Evolutionary conservation across 768 basidiomycete species (phyloP), one percentile per base, ranked within the genome.

Genomic region (Lactifluus rugatus): DNA sequence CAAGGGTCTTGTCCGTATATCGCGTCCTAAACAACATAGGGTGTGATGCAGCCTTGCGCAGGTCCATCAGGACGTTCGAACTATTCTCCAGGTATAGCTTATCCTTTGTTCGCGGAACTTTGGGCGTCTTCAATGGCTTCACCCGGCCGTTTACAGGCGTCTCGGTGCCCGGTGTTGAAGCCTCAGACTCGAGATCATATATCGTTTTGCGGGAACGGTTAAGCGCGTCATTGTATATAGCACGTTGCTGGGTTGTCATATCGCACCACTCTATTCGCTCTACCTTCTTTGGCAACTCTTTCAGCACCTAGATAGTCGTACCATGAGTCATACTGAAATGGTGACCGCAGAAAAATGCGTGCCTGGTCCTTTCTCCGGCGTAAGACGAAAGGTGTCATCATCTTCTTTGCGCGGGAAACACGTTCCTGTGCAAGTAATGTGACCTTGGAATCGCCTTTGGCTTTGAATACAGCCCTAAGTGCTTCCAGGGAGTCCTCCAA

Each of bases 371-470:
- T 99, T 65, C 94, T 81, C 58, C 96, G 81, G n/a, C 96, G 87
- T 19, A 99, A 77, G 23, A 98, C 94, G 70, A 99, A 99, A 0
- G 96, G 96, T 7, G 93, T 96, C 89, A 99, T 93, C 93, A 99
- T 97, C 70, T 92, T 93, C 74, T 97, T 95, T 6, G 96, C 96
- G 61, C 94, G 76, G 19, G 90, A 92, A 23, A 97, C 89, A 50
- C 96, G 88, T 69, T 94, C 88, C 67, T 91, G 87, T 4, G 95
- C 90, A 25, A 98, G 84, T 23, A 97, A 71, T 26, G 89, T 87
- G 50, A 89, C 81, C 58, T 89, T 89, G 13, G 89, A 85, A 66
- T 94, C 90, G n/a, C 92, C 90, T 62, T 90, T 92, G 37, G 91
- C 90, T 70, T 96, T 98, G 81, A 99, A 99, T 63, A 99, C 95